These are phyloP conservation scores for Botrytis aclada DNA, from an alignment of 2,329 filamentous ascomycete genomes.

Conservation along the genomic window DNA sequence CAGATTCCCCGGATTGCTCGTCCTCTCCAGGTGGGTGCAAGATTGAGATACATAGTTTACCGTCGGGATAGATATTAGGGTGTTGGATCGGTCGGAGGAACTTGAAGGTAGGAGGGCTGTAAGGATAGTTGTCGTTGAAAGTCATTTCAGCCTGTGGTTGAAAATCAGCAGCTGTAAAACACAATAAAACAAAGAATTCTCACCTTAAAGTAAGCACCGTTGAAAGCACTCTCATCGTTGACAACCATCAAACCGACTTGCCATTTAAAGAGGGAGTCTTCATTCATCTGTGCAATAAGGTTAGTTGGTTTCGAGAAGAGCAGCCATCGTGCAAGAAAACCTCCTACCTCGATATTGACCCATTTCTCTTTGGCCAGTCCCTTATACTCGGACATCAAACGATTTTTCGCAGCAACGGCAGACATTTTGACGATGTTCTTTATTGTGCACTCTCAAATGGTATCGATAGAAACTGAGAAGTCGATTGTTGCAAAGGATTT, in stretches of 20 bases:
- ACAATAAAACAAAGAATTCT: conserved; percentile 22
- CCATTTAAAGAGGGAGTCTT: conserved; percentile 83
- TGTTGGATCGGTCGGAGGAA: conserved; percentile 81
- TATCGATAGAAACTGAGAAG: background rate
- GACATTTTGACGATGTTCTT: conserved; percentile 24
- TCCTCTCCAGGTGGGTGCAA: conserved; percentile 91
- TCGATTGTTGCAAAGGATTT: background rate
- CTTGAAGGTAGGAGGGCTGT: conserved; percentile 81
- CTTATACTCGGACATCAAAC: conserved; percentile 86
- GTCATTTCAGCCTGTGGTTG: conserved; percentile 68
- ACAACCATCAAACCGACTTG: conserved; percentile 85
- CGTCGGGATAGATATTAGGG: conserved; percentile 90
- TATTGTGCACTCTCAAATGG: background rate
- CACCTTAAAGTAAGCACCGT: conserved; percentile 85
- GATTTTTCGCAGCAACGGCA: conserved; percentile 61
- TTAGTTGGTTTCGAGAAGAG: conserved; percentile 23
- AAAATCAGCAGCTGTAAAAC: conserved; percentile 11
- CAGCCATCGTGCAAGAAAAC: background rate
- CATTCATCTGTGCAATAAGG: conserved; percentile 50
- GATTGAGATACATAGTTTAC: conserved; percentile 93
- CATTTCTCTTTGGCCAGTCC: conserved; percentile 84
- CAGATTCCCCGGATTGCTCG: conserved; percentile 83
- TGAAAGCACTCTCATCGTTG: conserved; percentile 87
- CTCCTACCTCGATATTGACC: conserved; percentile 80
- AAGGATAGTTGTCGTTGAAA: conserved; percentile 87